Conservation (phyloP, 352 stramenopile species). For the Globisporangium solare region DNA sequence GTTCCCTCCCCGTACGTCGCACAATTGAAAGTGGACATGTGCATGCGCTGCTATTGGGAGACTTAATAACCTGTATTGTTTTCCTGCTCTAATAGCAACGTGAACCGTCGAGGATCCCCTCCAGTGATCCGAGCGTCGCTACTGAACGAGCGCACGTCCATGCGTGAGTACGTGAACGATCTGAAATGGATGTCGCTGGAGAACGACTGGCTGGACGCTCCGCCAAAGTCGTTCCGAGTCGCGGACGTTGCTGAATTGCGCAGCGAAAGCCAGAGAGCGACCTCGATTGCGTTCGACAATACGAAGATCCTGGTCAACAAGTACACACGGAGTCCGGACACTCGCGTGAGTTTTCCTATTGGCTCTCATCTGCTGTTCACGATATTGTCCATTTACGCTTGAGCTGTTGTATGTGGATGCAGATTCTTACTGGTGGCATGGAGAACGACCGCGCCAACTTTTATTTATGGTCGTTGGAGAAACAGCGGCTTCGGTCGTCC, state of each 20-base stretch:
- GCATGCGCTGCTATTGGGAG: background rate
- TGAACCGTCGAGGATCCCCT: slow-evolving; percentile 79
- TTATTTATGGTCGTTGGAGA: slow-evolving; percentile 83
- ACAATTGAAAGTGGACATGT: background rate
- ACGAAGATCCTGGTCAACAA: slow-evolving; percentile 56
- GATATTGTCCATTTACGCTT: slow-evolving; percentile 1
- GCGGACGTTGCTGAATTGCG: slow-evolving; percentile 54
- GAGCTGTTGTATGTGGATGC: slow-evolving; percentile 6
- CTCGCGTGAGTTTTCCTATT: slow-evolving; percentile 36
- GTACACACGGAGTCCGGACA: slow-evolving; percentile 55
- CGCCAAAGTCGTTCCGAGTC: slow-evolving; percentile 28
- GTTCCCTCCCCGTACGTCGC: slow-evolving; percentile 71
- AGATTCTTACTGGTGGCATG: slow-evolving; percentile 75
- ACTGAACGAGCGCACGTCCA: slow-evolving; percentile 78
- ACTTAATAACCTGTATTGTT: background rate
- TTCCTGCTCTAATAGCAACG: slow-evolving; percentile 46
- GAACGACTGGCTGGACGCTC: slow-evolving; percentile 61
- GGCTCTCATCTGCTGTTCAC: background rate
- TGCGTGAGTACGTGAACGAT: slow-evolving; percentile 84
- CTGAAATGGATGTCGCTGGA: slow-evolving; percentile 74
- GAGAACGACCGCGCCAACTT: slow-evolving; percentile 72
- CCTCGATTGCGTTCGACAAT: slow-evolving; percentile 55
- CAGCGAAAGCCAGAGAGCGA: slow-evolving; percentile 49
- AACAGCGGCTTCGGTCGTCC: slow-evolving; percentile 52
- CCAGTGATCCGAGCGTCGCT: slow-evolving; percentile 80